Conservation (phyloP, 495 filamentous ascomycete genomes). For the Penicillium ochrochloron region DNA sequence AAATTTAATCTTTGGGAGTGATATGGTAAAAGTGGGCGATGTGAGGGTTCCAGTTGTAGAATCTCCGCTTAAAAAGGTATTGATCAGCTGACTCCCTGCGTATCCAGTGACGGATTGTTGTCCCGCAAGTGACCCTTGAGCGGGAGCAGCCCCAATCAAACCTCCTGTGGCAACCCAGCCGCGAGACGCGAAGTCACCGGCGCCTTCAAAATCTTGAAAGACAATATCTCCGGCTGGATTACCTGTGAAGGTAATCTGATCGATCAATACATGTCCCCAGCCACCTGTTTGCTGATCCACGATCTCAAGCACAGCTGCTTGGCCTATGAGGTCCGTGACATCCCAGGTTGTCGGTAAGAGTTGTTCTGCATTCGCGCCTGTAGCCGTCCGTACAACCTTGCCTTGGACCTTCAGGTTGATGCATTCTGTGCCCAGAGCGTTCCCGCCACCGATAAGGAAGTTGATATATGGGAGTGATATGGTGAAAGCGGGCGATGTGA, state of each 20-base stretch:
- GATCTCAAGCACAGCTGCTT: background rate
- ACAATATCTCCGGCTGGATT: background rate
- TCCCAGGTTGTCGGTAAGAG: background rate
- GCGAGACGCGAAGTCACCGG: background rate
- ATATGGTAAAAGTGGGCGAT: background rate
- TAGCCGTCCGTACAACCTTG: background rate
- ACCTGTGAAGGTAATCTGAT: background rate
- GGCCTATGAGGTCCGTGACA: background rate
- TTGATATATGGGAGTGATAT: background rate
- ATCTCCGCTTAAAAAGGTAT: background rate
- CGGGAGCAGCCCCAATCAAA: conserved; percentile 11
- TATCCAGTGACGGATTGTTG: background rate
- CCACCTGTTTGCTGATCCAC: background rate
- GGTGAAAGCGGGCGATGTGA: background rate
- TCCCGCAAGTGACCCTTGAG: background rate
- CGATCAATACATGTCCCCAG: background rate
- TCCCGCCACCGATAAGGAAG: background rate
- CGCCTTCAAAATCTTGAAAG: background rate
- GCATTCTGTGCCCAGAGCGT: background rate
- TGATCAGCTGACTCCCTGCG: background rate
- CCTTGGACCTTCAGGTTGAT: background rate
- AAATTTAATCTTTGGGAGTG: background rate
- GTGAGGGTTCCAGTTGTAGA: background rate
- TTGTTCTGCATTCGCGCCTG: background rate
- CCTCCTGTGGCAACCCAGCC: conserved; percentile 22